These are phyloP conservation scores for Syncephalis plumigaleata DNA, from an alignment of 371 early-diverging fungal genomes.

Conservation along the genomic window DNA sequence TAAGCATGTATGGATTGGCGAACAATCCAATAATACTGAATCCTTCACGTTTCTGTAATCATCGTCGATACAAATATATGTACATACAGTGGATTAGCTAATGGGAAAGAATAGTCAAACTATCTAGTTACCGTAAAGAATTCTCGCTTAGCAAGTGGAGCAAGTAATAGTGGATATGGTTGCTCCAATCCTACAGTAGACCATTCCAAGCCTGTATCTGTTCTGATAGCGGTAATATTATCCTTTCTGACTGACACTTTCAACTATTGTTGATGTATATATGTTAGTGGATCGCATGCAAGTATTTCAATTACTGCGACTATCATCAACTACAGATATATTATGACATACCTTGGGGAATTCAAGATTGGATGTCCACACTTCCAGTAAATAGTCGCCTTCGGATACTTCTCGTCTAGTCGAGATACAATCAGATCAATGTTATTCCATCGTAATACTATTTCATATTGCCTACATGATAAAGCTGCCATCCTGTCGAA, in stretches of 20 bases:
- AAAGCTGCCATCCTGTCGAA: conserved; percentile 16
- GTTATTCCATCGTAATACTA: background rate
- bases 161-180: background rate
- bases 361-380: conserved; percentile 16
- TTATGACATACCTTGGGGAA: conserved; percentile 14
- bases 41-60: conserved; percentile 21
- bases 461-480: conserved; percentile 6
- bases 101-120: background rate
- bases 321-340: conserved; percentile 4
- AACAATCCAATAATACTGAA: conserved; percentile 24
- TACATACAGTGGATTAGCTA: background rate
- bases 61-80: background rate
- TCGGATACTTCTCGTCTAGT: conserved; percentile 15
- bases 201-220: background rate
- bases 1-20: conserved; percentile 36
- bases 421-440: background rate
- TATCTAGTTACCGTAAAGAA: background rate
- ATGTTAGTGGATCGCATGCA: too few species aligned
- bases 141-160: conserved; percentile 8
- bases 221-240: background rate
- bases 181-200: background rate
- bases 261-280: too few species aligned
- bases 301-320: too few species aligned
- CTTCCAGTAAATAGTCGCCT: conserved; percentile 22
- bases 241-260: background rate